Evolutionary conservation across 2,329 filamentous ascomycete genomes (phyloP), one percentile per base, ranked within the genome.

Genomic region (Thyridium curvatum): DNA sequence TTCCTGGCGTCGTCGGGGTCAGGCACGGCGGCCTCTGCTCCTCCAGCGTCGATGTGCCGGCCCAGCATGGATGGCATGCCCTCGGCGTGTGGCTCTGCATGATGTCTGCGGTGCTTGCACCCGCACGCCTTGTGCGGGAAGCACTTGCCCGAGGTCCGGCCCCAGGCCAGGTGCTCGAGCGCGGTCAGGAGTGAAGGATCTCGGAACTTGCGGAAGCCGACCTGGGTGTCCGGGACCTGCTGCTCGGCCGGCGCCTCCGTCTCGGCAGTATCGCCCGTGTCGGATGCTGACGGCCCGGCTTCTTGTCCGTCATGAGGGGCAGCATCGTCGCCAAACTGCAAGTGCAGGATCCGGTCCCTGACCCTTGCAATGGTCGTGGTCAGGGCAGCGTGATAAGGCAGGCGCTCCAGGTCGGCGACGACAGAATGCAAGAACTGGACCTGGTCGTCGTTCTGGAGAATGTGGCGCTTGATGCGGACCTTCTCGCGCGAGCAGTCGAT

Each of bases 161-260:
- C 58, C 60, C 60, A 63, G 3, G 59, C 58, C 13, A 62, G 50
- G 44, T 59, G 54, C 43, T 63, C 60, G 12, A 63, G 52, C 2
- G 56, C 54, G 1, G 56, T 58, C 15, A 61, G 42, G 15, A 54
- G 47, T 1, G 57, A 51, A 3, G 54, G 43, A 30, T 49, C 43
- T 6, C 21, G 21, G 21, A 26, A 26, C 21, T 26, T 26, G 6
- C 21, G 21, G 21, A 26, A 26, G 6, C 21, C 21, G 10, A 26
- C 21, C 21, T 26, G 21, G 21, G 21, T 10, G 10, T 26, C 21
- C 21, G 21, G 10, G 21, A 26, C 21, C 16, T 46, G 39, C 15
- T 30, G 35, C 21, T 17, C 14, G 28, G 35, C 2, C 28, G 12
- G 32, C 26, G 33, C 14, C 4, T 13, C 14, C 4, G 18, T 21